Base-by-base conservation (phyloP, 2,329 filamentous ascomycete species). In the Diaporthe amygdali region DNA sequence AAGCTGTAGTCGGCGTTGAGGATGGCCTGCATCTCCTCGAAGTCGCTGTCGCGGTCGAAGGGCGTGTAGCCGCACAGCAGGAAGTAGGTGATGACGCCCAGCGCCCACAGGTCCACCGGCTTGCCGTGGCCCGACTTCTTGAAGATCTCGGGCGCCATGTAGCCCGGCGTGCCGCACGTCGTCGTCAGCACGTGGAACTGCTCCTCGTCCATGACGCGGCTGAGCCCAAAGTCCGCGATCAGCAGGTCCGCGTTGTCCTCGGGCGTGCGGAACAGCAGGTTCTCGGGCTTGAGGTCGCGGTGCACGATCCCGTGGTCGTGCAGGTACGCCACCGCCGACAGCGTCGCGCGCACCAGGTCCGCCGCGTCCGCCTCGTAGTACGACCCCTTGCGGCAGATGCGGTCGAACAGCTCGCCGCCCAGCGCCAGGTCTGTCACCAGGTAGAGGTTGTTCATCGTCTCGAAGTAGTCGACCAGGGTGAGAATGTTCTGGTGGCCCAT, bases 1-100 rank as follows among this genome's bases (percentile, higher is more conserved):
- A 98, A 99, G 79, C 91, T 93, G 86, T 98, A 99, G 84, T 98
- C 96, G 72, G 96, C 96, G 74, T 95, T 93, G 70, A 98, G 90
- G 79, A 99, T 99, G 76, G 96, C 96, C 85, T 98, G 96, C 96
- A 99, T 98, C 85, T 99, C 96, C 85, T 99, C 96, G 78, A 98
- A 92, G 83, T 99, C 97, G 77, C 92, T 96, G 82, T 98, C 96
- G 69, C 96, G 93, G 83, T 99, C 96, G 81, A 99, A 99, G 15
- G 96, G 96, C 0, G 96, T 99, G 84, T 98, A 98, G 71, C 96
- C 96, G 82, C 96, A 98, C 64, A 99, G 91, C 37, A 99, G 87
- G 85, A 99, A 99, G 85, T 98, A 99, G 39, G 96, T 98, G 79
- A 99, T 99, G 52, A 99, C 96, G 56, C 96, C 96, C 74, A 98